These are phyloP conservation scores for Flagelloscypha sp. DNA, from an alignment of 768 basidiomycete species.

Conservation along the genomic window DNA sequence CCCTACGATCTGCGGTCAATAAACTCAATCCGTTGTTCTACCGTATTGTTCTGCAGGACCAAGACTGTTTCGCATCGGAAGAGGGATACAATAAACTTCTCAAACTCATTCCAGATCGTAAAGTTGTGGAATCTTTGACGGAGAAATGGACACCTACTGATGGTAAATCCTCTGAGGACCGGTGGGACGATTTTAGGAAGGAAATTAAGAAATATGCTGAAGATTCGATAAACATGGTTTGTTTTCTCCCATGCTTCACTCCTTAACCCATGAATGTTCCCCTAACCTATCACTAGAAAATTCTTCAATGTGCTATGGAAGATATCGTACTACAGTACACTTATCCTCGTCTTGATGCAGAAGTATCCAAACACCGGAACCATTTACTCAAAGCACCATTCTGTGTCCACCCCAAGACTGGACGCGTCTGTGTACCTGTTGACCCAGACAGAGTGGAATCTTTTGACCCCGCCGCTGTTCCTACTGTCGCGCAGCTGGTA, in stretches of 20 bases:
- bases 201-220: slow-evolving; percentile 23
- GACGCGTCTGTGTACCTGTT: slow-evolving; percentile 89
- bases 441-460: slow-evolving; percentile 65
- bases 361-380: slow-evolving; percentile 95
- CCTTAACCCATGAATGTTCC: slow-evolving; percentile 16
- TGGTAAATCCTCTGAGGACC: slow-evolving; percentile 49
- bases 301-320: slow-evolving; percentile 65
- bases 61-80: slow-evolving; percentile 69
- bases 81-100: slow-evolving; percentile 71
- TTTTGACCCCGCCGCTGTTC: slow-evolving; percentile 81
- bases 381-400: slow-evolving; percentile 98
- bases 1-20: slow-evolving; percentile 34
- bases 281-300: no score
- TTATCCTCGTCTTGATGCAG: slow-evolving; percentile 92
- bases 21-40: slow-evolving; percentile 50
- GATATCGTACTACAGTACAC: slow-evolving; percentile 91
- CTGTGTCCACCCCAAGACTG: slow-evolving; percentile 94
- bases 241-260: slow-evolving; percentile 6
- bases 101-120: slow-evolving; percentile 60
- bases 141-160: slow-evolving; percentile 51
- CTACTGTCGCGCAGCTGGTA: slow-evolving; percentile 80
- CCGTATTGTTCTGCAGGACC: slow-evolving; percentile 67
- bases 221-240: slow-evolving; percentile 16
- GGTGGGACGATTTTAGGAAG: slow-evolving; percentile 63
- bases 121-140: slow-evolving; percentile 39